Evolutionary conservation across 345 rosid species (phyloP).

Genomic region (Erucastrum elatum): DNA sequence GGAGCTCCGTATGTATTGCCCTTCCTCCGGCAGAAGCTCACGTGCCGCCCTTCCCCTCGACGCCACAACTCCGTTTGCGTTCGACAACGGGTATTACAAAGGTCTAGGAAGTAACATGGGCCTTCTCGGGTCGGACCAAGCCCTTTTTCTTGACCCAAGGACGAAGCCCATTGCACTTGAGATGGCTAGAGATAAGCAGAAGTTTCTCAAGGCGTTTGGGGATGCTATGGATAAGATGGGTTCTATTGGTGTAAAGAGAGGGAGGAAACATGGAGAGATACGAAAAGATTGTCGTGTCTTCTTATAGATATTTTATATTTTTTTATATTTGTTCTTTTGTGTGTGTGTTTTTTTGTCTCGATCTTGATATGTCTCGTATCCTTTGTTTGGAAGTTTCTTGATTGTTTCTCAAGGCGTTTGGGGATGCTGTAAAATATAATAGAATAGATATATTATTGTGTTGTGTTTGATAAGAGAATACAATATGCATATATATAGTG

Average conservation of each 20-base stretch:
- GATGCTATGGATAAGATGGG: conserved; percentile 87
- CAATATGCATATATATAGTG: too few relatives aligned
- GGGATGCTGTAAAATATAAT: too few relatives aligned
- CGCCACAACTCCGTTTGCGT: conserved; percentile 68
- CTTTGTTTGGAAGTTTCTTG: neutral
- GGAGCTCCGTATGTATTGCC: conserved; percentile 74
- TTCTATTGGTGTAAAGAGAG: conserved; percentile 61
- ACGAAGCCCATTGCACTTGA: conserved; percentile 58
- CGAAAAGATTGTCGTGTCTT: conserved; percentile 62
- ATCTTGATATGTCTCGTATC: neutral
- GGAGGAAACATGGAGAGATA: conserved; percentile 52
- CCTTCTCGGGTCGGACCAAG: conserved; percentile 65
- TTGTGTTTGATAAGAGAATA: too few relatives aligned
- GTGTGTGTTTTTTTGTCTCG: neutral
- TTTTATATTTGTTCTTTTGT: neutral
- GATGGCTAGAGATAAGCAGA: conserved; percentile 51
- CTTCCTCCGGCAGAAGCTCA: conserved; percentile 48
- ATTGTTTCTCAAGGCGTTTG: neutral
- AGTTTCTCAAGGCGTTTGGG: conserved; percentile 64
- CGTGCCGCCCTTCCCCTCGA: conserved; percentile 70
- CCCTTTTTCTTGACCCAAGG: conserved; percentile 54
- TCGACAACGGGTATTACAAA: conserved; percentile 64
- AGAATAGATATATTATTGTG: too few relatives aligned
- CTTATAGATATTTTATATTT: conserved; percentile 28
- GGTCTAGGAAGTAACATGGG: conserved; percentile 64